Conservation (phyloP, 805 yeast genomes). For the Barnettozyma sp. region DNA sequence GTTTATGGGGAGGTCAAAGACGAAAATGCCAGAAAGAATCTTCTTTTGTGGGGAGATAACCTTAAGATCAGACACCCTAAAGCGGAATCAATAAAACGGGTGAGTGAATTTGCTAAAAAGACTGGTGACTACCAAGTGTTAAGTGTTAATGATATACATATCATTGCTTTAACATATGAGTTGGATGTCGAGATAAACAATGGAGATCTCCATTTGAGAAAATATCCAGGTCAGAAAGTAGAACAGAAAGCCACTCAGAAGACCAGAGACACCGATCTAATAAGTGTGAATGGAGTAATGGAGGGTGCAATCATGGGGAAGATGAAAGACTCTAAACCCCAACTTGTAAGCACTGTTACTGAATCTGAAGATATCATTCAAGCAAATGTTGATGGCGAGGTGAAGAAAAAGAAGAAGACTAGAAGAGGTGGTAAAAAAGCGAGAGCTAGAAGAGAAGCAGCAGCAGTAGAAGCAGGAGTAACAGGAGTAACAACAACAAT, state of each 20-base stretch:
- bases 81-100: constrained; percentile 53
- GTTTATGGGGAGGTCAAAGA: constrained; percentile 83
- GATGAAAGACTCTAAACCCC: no score
- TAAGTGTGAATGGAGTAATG: not conserved
- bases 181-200: constrained; percentile 63
- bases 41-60: constrained; percentile 72
- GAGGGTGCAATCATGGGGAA: constrained; percentile 1
- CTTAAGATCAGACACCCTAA: constrained; percentile 74
- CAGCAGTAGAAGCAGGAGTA: not conserved
- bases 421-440: constrained; percentile 64
- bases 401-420: constrained; percentile 35
- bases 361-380: not conserved
- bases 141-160: constrained; percentile 86
- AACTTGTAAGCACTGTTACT: no score
- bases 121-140: constrained; percentile 91
- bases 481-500: not conserved
- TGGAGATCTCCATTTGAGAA: constrained; percentile 67
- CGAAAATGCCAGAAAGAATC: constrained; percentile 72
- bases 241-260: no score
- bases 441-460: constrained; percentile 40
- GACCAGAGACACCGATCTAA: no score
- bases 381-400: constrained; percentile 3
- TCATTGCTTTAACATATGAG: constrained; percentile 87
- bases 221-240: constrained; percentile 57
- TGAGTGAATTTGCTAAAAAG: constrained; percentile 66